These are phyloP conservation scores for Rhizopogon rudus DNA, from an alignment of 768 basidiomycete species.

Conservation along the genomic window DNA sequence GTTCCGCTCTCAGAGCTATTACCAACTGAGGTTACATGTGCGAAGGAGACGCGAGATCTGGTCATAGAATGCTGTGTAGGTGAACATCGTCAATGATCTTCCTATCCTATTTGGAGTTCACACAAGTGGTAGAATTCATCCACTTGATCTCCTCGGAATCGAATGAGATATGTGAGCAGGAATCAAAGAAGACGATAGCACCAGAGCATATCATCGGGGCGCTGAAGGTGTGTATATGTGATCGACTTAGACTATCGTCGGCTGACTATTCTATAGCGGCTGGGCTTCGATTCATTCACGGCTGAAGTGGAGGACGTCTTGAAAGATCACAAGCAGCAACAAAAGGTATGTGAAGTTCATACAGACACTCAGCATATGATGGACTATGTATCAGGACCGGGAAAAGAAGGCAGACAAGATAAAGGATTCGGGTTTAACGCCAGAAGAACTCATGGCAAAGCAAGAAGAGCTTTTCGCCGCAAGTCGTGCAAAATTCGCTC, in stretches of 20 bases:
- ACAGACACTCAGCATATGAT: neutral
- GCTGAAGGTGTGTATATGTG: slow-evolving; percentile 57
- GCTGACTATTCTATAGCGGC: slow-evolving; percentile 46
- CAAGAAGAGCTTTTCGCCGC: slow-evolving; percentile 94
- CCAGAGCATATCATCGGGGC: slow-evolving; percentile 96
- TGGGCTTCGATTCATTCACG: slow-evolving; percentile 91
- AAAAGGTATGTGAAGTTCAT: slow-evolving; percentile 57
- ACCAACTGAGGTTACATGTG: slow-evolving; percentile 80
- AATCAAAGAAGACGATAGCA: slow-evolving; percentile 97
- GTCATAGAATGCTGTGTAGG: slow-evolving; percentile 99
- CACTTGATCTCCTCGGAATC: slow-evolving; percentile 96
- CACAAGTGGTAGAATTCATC: slow-evolving; percentile 74
- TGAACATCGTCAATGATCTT: slow-evolving; percentile 42
- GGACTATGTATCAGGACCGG: slow-evolving; percentile 52
- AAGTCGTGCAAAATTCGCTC: slow-evolving; percentile 75
- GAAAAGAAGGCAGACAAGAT: slow-evolving; percentile 92
- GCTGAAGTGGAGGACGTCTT: slow-evolving; percentile 88
- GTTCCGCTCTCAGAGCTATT: slow-evolving; percentile 64
- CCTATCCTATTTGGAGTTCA: slow-evolving; percentile 11
- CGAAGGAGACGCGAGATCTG: slow-evolving; percentile 95
- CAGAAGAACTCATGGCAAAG: slow-evolving; percentile 81
- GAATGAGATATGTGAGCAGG: slow-evolving; percentile 96
- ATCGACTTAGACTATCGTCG: neutral
- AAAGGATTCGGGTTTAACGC: slow-evolving; percentile 82
- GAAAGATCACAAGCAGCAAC: slow-evolving; percentile 94